Conservation (phyloP, 495 filamentous ascomycete species). For the Daldinia decipiens region DNA sequence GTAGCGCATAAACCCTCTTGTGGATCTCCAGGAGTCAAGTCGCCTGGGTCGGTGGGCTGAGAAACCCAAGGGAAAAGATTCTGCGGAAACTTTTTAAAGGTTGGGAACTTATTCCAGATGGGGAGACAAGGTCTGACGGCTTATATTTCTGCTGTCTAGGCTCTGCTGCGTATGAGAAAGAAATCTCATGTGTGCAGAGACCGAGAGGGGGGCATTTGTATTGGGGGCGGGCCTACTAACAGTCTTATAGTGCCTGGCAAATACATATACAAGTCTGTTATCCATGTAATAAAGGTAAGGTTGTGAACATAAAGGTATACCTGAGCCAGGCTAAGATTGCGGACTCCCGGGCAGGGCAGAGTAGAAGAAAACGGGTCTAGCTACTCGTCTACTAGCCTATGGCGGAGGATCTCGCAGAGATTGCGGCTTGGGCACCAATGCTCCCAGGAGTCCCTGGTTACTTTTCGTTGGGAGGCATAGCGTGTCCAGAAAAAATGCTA, state of each 20-base stretch:
- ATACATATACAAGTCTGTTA: conserved; percentile 36
- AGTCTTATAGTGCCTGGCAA: conserved; percentile 54
- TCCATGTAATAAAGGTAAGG: conserved; percentile 41
- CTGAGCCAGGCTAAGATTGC: conserved; percentile 40
- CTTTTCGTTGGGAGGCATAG: conserved; percentile 42
- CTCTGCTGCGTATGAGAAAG: conserved; percentile 46
- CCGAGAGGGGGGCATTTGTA: conserved; percentile 33
- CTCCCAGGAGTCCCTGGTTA: conserved; percentile 54
- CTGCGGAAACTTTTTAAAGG: conserved; percentile 20
- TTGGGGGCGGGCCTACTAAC: conserved; percentile 48
- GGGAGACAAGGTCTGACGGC: conserved; percentile 27
- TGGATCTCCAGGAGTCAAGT: conserved; percentile 37
- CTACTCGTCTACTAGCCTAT: conserved; percentile 47
- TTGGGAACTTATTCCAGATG: conserved; percentile 37
- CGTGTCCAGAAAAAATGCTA: conserved; percentile 45
- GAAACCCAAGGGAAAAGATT: conserved; percentile 36
- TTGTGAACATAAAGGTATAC: conserved; percentile 46
- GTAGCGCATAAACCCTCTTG: conserved; percentile 33
- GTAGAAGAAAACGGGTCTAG: conserved; percentile 45
- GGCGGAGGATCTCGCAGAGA: conserved; percentile 47
- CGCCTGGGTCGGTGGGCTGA: conserved; percentile 39
- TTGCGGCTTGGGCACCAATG: conserved; percentile 63
- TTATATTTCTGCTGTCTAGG: conserved; percentile 50
- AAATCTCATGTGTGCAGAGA: conserved; percentile 46
- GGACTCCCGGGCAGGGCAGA: conserved; percentile 39